phyloP scores from a whole-genome alignment of 2,329 filamentous ascomycete species.

The Sarocladium brachiariae region DNA sequence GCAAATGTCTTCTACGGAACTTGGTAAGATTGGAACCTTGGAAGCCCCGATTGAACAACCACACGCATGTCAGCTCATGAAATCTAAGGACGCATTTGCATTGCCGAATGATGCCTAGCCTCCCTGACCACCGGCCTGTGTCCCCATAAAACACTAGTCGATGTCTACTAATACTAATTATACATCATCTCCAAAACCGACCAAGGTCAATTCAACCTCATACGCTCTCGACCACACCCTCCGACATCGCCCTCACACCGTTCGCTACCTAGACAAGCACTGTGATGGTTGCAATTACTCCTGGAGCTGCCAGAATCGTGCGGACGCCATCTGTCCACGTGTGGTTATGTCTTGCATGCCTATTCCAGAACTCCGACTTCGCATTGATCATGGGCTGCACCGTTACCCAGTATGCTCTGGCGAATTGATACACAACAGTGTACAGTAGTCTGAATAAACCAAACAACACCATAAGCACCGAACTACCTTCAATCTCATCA shows the following conservation, averaged over 20 bases:
- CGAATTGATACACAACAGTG: conserved; percentile 11
- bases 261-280: conserved; percentile 21
- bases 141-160: too few species aligned
- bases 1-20: too few species aligned
- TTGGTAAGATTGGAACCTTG: not conserved
- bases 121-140: too few species aligned
- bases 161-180: too few species aligned
- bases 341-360: conserved; percentile 17
- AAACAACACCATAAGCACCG: not conserved
- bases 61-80: too few species aligned
- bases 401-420: conserved; percentile 27
- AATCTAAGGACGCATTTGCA: too few species aligned
- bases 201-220: not conserved
- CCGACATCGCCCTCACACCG: conserved; percentile 11
- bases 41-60: too few species aligned
- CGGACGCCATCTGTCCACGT: conserved; percentile 19
- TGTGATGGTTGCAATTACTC: conserved; percentile 18
- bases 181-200: too few species aligned
- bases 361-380: conserved; percentile 28
- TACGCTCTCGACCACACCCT: conserved; percentile 15
- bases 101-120: not conserved
- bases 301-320: conserved; percentile 21
- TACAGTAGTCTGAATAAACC: not conserved
- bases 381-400: conserved; percentile 33
- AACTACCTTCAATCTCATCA: not conserved